Conservation (phyloP, 2,329 filamentous ascomycete genomes). For the Neurospora crassa region DNA sequence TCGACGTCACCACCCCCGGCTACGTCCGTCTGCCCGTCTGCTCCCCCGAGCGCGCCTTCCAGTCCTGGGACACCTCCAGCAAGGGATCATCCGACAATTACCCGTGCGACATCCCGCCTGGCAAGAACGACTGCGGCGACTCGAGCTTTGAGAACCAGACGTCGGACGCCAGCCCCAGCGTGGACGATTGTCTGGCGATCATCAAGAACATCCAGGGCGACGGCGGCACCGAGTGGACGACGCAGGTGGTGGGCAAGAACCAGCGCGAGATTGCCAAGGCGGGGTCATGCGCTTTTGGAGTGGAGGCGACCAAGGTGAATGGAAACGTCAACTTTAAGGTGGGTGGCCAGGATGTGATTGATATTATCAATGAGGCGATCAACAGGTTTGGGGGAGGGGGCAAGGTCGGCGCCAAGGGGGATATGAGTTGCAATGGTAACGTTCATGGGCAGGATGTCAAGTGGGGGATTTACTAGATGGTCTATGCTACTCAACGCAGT, state of each 20-base stretch:
- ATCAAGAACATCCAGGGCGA: neutral
- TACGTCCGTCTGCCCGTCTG: slow-evolving; percentile 29
- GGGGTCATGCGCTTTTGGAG: neutral
- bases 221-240: neutral
- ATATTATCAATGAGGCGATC: neutral
- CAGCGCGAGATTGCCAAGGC: neutral
- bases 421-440: slow-evolving; percentile 4
- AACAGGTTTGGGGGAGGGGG: neutral
- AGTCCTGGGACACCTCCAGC: slow-evolving; percentile 20
- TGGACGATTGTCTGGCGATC: slow-evolving; percentile 3
- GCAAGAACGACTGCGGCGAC: neutral
- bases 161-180: neutral
- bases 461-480: slow-evolving; percentile 19
- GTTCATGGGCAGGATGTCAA: slow-evolving; percentile 9
- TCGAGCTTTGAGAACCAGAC: neutral
- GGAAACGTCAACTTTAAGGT: neutral
- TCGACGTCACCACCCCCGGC: slow-evolving; percentile 26
- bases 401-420: neutral
- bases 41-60: slow-evolving; percentile 22
- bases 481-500: too few species aligned
- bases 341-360: slow-evolving; percentile 1
- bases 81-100: neutral
- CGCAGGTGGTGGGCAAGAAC: neutral
- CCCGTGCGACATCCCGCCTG: slow-evolving; percentile 1
- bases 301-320: neutral